Evolutionary conservation across 2,329 filamentous ascomycete species (phyloP), one percentile per base, ranked within the genome.

Genomic region (Cercospora canescens): DNA sequence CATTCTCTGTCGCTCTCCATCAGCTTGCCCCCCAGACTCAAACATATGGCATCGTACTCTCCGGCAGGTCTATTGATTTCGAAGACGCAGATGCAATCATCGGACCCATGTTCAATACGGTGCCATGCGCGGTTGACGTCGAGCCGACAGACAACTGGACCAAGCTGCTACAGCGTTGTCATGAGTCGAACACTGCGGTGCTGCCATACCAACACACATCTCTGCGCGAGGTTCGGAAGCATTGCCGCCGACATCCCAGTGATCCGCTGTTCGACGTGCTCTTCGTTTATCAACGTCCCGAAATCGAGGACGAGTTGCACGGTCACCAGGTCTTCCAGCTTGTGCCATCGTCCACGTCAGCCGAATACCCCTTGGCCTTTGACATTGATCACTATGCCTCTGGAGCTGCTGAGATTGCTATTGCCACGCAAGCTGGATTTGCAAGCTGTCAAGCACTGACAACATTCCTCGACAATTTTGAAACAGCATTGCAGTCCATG

Each of bases 21-120:
- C 81, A 81, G 50, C 76, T 85, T 67, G 80, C 85, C 30, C 75
- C 78, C 3, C 74, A 78, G 16, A 77, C 82, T 6, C 79, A 86
- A 1, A 86, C 87, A 0, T 81, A 94, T 14, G 94, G 94, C 0
- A 81, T 96, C 21, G 85, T 97, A 12, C 85, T 92, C 0, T 95
- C 93, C 6, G 94, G 94, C 0, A 86, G 94, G 66, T 86, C 88
- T 0, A 86, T 96, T 4, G 86, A 91, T 50, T 79, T 93, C 12
- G 84, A 89, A 7, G 82, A 83, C 1, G 85, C 89, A 1, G 90
- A 93, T 55, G 75, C 83, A 24, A 86, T 91, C 0, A 85, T 95
- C 48, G 94, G 94, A 0, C 94, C 94, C 0, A 80, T 97, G 21
- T 96, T 97, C 84, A 97, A 97, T 75, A 97, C 93, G 0, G 81